Evolutionary conservation across 495 filamentous ascomycete species (phyloP), one percentile per base, ranked within the genome.

Genomic region (Oidiodendron maius): DNA sequence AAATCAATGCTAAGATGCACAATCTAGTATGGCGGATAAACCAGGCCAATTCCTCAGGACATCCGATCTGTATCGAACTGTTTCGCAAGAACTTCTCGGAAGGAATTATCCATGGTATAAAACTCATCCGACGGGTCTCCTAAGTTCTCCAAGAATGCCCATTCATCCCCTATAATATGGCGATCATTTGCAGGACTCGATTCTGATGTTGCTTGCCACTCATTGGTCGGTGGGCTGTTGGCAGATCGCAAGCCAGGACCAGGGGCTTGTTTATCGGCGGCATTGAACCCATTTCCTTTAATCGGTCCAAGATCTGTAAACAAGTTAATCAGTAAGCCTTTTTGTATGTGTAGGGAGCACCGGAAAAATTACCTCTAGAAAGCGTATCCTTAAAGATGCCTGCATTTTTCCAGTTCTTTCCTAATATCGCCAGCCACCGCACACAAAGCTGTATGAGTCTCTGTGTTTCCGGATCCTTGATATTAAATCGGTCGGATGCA

Each of bases 381-480:
- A 59, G 34, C 10, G 55, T 16, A 24, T 59, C 44, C 9, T 51
- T 40, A 6, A 52, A 44, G 18, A 40, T 49, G 18, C 52, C 52
- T 12, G 57, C 57, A 42, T 28, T 59, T 30, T 59, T 59, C 57
- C 57, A 59, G 15, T 44, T 53, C 41, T 56, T 59, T 3, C 57
- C 49, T 8, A 59, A 41, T 1, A 48, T 39, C 13, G 48, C 49
- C 2, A 59, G 52, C 57, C 57, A 59, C 15, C 50, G 52, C 12
- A 59, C 48, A 32, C 57, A 59, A 23, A 56, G 52, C 15, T 56
- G 46, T 10, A 59, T 16, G 12, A 46, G 45, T 4, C 44, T 40
- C 10, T 32, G 40, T 15, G 42, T 47, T n/a, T 55, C 48, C 12
- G 13, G 30, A 23, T 37, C 46, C 6, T 43, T 37, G 4, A 16